phyloP scores from a whole-genome alignment of 768 basidiomycete species.

The Mrakia blollopis region DNA sequence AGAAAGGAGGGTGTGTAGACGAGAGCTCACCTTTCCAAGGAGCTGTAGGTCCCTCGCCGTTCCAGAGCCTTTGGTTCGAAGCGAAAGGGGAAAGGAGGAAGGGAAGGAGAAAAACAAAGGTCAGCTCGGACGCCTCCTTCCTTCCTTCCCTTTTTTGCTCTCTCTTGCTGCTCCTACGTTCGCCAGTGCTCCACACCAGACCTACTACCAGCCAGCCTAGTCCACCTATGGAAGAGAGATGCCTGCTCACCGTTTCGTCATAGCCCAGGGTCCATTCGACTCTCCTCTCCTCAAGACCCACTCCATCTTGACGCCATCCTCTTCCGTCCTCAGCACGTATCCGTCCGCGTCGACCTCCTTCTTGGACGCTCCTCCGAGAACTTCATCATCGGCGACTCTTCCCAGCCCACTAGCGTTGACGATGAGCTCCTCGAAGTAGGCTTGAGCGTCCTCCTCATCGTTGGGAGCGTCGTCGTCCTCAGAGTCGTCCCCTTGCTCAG shows the following conservation, averaged over 20 bases:
- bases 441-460: constrained; percentile 33
- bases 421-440: constrained; percentile 32
- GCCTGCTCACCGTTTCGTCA: constrained; percentile 24
- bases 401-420: background rate
- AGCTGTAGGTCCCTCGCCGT: constrained; percentile 27
- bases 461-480: constrained; percentile 1
- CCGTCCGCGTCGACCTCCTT: constrained; percentile 29
- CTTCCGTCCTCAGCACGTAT: constrained; percentile 21
- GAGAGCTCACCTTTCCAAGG: constrained; percentile 29
- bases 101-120: background rate
- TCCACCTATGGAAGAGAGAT: no score
- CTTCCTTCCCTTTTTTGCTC: background rate
- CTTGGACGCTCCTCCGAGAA: background rate
- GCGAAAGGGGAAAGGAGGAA: background rate
- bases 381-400: background rate
- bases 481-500: no score
- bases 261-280: constrained; percentile 28
- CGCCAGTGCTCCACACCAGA: no score
- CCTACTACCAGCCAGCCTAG: no score
- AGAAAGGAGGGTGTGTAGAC: background rate
- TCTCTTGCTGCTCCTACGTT: no score
- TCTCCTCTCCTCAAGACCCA: constrained; percentile 27
- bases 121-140: background rate
- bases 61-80: constrained; percentile 14
- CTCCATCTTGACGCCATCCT: constrained; percentile 20